phyloP scores from a whole-genome alignment of 441 rosid species.

The Populus hybrid region DNA sequence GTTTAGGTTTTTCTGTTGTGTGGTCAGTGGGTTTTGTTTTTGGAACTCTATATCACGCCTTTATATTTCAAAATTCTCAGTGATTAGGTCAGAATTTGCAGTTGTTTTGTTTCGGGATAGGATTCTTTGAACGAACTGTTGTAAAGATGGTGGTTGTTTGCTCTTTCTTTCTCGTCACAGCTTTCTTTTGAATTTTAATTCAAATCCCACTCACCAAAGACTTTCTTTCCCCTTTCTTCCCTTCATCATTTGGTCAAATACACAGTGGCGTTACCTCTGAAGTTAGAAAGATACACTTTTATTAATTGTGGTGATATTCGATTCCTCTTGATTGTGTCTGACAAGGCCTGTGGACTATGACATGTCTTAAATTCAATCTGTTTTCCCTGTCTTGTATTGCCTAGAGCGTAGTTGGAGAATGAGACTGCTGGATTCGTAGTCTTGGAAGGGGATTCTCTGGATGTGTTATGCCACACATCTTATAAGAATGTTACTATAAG shows the following conservation, averaged over 20 bases:
- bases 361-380: not conserved
- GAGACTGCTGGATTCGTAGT: not conserved
- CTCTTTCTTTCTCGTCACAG: not conserved
- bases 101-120: not conserved
- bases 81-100: not conserved
- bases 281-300: not conserved
- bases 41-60: not conserved
- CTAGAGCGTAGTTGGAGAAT: not conserved
- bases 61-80: not conserved
- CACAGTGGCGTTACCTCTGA: not conserved
- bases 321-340: not conserved
- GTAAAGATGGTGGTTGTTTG: not conserved
- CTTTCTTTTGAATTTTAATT: not conserved
- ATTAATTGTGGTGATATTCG: not conserved
- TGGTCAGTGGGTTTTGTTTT: not conserved
- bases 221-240: not conserved
- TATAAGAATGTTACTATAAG: not conserved
- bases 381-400: not conserved
- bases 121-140: not conserved
- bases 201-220: not conserved
- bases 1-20: not conserved
- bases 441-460: not conserved
- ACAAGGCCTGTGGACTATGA: not conserved
- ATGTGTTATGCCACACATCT: not conserved
- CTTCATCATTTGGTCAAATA: not conserved